A percentile compares a stretch with the other conserved stretches of the same genome.
These are phyloP conservation scores for Solanum clarkiae DNA, from an alignment of 257 asterid species.

Conservation along the genomic window DNA sequence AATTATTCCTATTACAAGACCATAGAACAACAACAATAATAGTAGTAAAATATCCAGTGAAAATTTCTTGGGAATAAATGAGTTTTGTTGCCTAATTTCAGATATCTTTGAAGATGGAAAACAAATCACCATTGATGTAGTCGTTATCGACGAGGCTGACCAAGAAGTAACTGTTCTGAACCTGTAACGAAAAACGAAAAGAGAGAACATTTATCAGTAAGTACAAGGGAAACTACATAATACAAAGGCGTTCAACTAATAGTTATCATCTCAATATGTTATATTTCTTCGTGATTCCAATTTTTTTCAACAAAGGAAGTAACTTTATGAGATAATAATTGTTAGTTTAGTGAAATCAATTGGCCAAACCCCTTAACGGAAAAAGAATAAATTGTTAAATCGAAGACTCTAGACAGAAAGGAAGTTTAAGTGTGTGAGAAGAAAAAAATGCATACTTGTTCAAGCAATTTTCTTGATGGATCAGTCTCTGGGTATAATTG, in stretches of 20 bases:
- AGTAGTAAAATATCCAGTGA: background rate
- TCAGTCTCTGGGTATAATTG: constrained; percentile 70
- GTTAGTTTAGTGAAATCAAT: too few relatives aligned
- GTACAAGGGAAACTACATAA: background rate
- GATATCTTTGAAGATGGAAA: constrained; percentile 53
- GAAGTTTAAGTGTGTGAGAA: too few relatives aligned
- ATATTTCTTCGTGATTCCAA: too few relatives aligned
- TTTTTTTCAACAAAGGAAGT: too few relatives aligned
- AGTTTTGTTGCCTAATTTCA: constrained; percentile 13
- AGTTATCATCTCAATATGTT: too few relatives aligned
- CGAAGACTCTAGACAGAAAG: too few relatives aligned
- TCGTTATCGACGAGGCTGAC: constrained; percentile 89
- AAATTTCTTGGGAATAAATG: background rate
- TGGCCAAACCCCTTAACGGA: too few relatives aligned
- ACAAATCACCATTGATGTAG: constrained; percentile 58
- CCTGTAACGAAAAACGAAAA: constrained; percentile 32
- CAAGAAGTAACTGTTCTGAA: constrained; percentile 58
- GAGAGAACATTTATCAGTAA: background rate
- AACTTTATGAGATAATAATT: too few relatives aligned
- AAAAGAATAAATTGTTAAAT: too few relatives aligned
- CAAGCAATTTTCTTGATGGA: constrained; percentile 59
- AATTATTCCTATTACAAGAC: background rate
- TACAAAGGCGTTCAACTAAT: background rate
- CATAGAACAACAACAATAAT: background rate
- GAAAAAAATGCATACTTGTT: constrained; percentile 36